These are phyloP conservation scores for Kickxella alabastrina DNA, from an alignment of 192 early-diverging fungal genomes.

Conservation along the genomic window DNA sequence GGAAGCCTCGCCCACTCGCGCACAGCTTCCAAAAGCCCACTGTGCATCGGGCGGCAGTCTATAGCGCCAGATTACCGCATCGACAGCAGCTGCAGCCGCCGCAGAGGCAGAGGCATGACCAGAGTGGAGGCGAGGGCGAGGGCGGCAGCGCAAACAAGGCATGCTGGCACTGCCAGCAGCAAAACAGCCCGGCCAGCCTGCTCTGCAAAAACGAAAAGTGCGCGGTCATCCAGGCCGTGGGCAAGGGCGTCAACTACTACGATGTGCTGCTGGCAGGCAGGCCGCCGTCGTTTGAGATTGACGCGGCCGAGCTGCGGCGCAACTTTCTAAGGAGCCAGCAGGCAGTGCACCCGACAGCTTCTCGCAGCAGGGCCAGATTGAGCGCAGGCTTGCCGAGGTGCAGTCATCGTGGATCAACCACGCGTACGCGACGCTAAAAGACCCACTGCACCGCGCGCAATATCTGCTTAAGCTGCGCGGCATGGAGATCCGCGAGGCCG, in stretches of 20 bases:
- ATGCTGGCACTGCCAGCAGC: slow-evolving; percentile 65
- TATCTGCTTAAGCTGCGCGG: slow-evolving; percentile 70
- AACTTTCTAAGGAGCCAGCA: slow-evolving; percentile 77
- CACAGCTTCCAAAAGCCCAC: too few relatives aligned
- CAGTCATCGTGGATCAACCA: slow-evolving; percentile 86
- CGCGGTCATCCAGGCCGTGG: slow-evolving; percentile 57
- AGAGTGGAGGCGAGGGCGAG: too few relatives aligned
- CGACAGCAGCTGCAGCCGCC: too few relatives aligned
- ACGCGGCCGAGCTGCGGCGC: slow-evolving; percentile 55
- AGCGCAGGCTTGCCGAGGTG: slow-evolving; percentile 34
- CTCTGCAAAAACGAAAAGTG: slow-evolving; percentile 59
- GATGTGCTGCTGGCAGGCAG: slow-evolving; percentile 53
- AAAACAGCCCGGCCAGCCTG: slow-evolving; percentile 42
- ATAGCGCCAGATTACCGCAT: background rate
- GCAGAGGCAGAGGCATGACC: too few relatives aligned
- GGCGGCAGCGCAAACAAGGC: slow-evolving; percentile 2
- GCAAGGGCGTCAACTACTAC: slow-evolving; percentile 55
- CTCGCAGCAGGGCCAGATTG: slow-evolving; percentile 40
- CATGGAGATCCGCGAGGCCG: slow-evolving; percentile 57
- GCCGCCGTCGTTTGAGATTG: slow-evolving; percentile 61
- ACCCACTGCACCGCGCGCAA: slow-evolving; percentile 75
- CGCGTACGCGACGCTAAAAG: slow-evolving; percentile 72
- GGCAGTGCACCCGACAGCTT: slow-evolving; percentile 84
- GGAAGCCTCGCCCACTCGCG: too few relatives aligned
- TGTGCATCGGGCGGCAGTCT: too few relatives aligned